Evolutionary conservation across 2,329 filamentous ascomycete species (phyloP).

Genomic region (Sclerotinia sclerotiorum): DNA sequence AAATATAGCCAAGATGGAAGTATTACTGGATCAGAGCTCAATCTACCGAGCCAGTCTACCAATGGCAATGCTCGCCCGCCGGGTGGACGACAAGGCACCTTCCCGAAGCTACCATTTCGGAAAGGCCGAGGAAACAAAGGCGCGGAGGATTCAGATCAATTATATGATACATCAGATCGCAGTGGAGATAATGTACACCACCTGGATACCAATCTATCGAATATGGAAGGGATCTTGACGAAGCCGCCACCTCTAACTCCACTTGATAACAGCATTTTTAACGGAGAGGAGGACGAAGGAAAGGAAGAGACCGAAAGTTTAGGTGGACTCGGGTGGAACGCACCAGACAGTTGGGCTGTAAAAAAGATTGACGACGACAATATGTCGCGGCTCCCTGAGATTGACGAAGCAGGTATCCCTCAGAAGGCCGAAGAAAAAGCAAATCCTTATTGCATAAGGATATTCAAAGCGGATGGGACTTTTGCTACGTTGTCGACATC

Average conservation of each 20-base stretch:
- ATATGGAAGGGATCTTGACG: constrained; percentile 89
- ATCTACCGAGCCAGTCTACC: constrained; percentile 25
- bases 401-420: constrained; percentile 67
- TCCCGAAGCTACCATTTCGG: constrained; percentile 60
- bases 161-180: constrained; percentile 37
- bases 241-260: constrained; percentile 70
- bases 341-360: constrained; percentile 95
- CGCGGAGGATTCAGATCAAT: constrained; percentile 57
- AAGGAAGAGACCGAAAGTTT: constrained; percentile 35
- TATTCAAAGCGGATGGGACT: constrained; percentile 90
- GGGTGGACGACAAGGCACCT: constrained; percentile 35
- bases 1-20: constrained; percentile 39
- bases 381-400: constrained; percentile 55
- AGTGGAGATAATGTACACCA: constrained; percentile 53
- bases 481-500: constrained; percentile 88
- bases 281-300: constrained; percentile 47
- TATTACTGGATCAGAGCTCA: constrained; percentile 36
- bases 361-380: constrained; percentile 69
- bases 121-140: constrained; percentile 54
- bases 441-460: constrained; percentile 83
- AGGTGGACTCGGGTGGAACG: constrained; percentile 71
- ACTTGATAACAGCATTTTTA: constrained; percentile 57
- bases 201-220: constrained; percentile 82
- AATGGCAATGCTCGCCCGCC: constrained; percentile 29
- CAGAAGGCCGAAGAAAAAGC: constrained; percentile 71